Base-by-base conservation (phyloP, 1,284 basidiomycete species). In the Puccinia coronata region DNA sequence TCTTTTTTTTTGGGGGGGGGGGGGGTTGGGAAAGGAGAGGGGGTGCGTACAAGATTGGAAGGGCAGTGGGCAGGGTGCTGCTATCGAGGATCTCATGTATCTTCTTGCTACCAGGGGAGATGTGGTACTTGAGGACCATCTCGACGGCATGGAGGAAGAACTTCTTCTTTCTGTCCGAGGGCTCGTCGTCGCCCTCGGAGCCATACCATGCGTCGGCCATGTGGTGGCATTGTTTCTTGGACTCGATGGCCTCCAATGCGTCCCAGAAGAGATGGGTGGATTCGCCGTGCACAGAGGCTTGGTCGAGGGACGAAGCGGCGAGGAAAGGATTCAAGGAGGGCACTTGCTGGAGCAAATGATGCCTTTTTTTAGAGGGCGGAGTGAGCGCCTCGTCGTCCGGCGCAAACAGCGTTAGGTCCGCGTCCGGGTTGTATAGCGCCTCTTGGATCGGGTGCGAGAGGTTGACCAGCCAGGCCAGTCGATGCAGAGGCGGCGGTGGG, bases 381-480 rank as follows among this genome's bases (percentile, higher is more conserved):
- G 83, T 83, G 4, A 85, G 81, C 0, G 85, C 84, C 18, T 78
- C 63, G 72, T 85, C 83, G 63, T 84, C 84, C 1, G 84, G 84
- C 5, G 84, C 84, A 75, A 85, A 84, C 12, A 85, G 82, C 0
- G 84, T 84, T 72, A 82, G 51, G 31, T 39, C 55, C 34, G 63
- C 63, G 23, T 69, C 25, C 1, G 76, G 76, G 16, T 78, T 39
- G 9, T 47, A 69, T 1, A 78, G 63, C 25, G 39, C 39, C 25
- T 78, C 53, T 67, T 69, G 61, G 20, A 69, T 51, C 12, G 76
- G 47, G 31, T 53, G 18, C 2, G 76, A 69, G 9, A 82, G 79
- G 80, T 84, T 84, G 72, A 84, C 80, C n/a, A 84, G 82, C 82
- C 83, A 83, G 1, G 83, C 84, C 39, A 85, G 82, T 11, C 82